These are phyloP conservation scores for Trichocomaceae sp. DNA, from an alignment of 2,329 filamentous ascomycete genomes.

Conservation along the genomic window DNA sequence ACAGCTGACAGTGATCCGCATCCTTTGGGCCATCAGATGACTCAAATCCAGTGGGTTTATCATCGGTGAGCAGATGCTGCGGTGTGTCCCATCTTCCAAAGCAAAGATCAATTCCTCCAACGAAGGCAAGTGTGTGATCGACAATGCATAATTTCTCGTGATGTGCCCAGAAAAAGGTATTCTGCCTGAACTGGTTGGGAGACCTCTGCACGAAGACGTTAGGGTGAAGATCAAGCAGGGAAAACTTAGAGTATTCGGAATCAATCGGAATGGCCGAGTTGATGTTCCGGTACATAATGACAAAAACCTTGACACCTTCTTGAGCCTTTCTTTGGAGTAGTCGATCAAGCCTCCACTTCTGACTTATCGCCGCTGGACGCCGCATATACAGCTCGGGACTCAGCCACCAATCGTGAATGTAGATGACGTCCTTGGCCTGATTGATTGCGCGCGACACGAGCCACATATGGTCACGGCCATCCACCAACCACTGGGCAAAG, in stretches of 20 bases:
- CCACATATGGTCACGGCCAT: slow-evolving; percentile 99
- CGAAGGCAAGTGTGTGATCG: slow-evolving; percentile 91
- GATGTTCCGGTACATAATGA: slow-evolving; percentile 97
- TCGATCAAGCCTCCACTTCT: slow-evolving; percentile 94
- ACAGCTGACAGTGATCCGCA: slow-evolving; percentile 86
- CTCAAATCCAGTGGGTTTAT: slow-evolving; percentile 94
- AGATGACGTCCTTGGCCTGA: slow-evolving; percentile 95
- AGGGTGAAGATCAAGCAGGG: slow-evolving; percentile 85
- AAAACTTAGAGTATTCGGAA: slow-evolving; percentile 96
- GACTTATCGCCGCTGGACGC: slow-evolving; percentile 86
- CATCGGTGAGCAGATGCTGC: slow-evolving; percentile 82
- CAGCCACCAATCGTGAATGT: slow-evolving; percentile 99
- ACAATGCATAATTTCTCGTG: slow-evolving; percentile 98
- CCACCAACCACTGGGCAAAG: slow-evolving; percentile 93
- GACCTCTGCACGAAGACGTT: slow-evolving; percentile 96
- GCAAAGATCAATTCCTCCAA: slow-evolving; percentile 92
- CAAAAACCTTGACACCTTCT: slow-evolving; percentile 94
- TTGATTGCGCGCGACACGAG: slow-evolving; percentile 94
- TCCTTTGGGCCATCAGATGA: slow-evolving; percentile 69
- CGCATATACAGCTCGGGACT: slow-evolving; percentile 95
- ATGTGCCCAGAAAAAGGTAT: slow-evolving; percentile 98
- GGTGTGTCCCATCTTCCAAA: slow-evolving; percentile 97
- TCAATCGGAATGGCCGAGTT: slow-evolving; percentile 96
- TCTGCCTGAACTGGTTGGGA: slow-evolving; percentile 96
- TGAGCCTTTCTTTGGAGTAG: slow-evolving; percentile 87